A percentile compares a stretch with the other conserved stretches of the same genome.
phyloP scores from a whole-genome alignment of 306 rosid genomes.

The Senna tora region DNA sequence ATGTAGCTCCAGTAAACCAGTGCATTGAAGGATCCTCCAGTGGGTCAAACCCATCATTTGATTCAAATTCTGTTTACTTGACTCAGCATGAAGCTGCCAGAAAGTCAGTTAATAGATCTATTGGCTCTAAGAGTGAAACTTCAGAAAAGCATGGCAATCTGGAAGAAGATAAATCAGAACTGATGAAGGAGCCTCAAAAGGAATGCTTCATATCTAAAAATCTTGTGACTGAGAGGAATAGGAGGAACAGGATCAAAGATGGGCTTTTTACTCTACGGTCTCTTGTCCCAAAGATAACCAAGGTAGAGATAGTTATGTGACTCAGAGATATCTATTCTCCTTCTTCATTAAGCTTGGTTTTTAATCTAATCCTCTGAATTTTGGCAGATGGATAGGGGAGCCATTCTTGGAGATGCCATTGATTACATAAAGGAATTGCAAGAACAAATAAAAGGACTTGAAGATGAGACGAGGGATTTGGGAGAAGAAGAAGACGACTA shows the following conservation, averaged over 20 bases:
- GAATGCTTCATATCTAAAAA: slow-evolving; percentile 62
- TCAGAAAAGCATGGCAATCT: slow-evolving; percentile 40
- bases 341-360: slow-evolving; percentile 22
- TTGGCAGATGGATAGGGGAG: slow-evolving; percentile 73
- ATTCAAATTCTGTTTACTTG: slow-evolving; percentile 37
- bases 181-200: slow-evolving; percentile 35
- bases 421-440: slow-evolving; percentile 68
- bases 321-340: not conserved
- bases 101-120: slow-evolving; percentile 36
- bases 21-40: slow-evolving; percentile 61
- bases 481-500: slow-evolving; percentile 47
- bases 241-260: slow-evolving; percentile 66
- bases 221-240: slow-evolving; percentile 78
- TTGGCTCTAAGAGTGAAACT: slow-evolving; percentile 35
- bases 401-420: slow-evolving; percentile 73
- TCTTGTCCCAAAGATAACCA: slow-evolving; percentile 82
- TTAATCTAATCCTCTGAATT: slow-evolving; percentile 1
- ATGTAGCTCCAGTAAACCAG: slow-evolving; percentile 35
- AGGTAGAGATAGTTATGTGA: slow-evolving; percentile 50
- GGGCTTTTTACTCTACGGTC: slow-evolving; percentile 65
- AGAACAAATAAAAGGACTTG: slow-evolving; percentile 49
- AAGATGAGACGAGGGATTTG: slow-evolving; percentile 53
- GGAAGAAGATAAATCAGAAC: slow-evolving; percentile 42
- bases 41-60: slow-evolving; percentile 50
- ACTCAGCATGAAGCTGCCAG: slow-evolving; percentile 35